Conservation (phyloP, 805 yeast genomes). For the Wickerhamiella cacticola region DNA sequence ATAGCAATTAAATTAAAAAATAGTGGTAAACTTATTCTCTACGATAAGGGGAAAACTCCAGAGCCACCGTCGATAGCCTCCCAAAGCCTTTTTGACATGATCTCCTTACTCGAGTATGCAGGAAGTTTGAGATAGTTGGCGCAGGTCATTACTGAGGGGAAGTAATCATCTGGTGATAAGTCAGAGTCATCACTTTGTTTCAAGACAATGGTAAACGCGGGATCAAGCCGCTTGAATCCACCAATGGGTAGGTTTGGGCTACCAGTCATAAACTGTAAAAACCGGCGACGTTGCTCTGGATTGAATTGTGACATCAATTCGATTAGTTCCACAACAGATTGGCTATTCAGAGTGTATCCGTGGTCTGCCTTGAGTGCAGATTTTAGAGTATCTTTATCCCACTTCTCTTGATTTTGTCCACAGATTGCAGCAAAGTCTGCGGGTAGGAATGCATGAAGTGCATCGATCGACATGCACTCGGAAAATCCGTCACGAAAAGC, state of each 20-base stretch:
- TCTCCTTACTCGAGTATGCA: constrained; percentile 50
- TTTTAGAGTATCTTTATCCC: constrained; percentile 47
- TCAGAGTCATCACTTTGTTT: constrained; percentile 54
- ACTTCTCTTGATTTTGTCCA: constrained; percentile 77
- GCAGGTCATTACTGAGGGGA: constrained; percentile 98
- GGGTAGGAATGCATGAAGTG: constrained; percentile 59
- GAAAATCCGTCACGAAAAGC: constrained; percentile 74
- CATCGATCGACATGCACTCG: constrained; percentile 63
- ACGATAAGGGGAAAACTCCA: constrained; percentile 73
- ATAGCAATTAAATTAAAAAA: neutral
- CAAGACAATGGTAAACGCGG: constrained; percentile 76
- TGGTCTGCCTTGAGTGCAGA: constrained; percentile 71
- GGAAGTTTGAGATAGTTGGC: constrained; percentile 90
- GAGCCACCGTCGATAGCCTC: constrained; percentile 83
- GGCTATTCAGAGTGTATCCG: constrained; percentile 68
- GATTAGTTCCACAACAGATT: constrained; percentile 48
- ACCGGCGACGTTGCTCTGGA: constrained; percentile 48
- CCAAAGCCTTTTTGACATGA: constrained; percentile 45
- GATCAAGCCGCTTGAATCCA: constrained; percentile 72
- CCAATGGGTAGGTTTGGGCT: constrained; percentile 90
- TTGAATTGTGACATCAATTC: constrained; percentile 46
- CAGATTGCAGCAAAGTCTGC: constrained; percentile 59
- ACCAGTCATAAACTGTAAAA: constrained; percentile 82
- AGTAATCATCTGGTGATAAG: constrained; percentile 55
- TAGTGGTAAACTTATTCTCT: constrained; percentile 14